A percentile compares a stretch with the other conserved stretches of the same genome.
phyloP scores from a whole-genome alignment of 176 grass and related monocot genomes.

The Poa pratensis region DNA sequence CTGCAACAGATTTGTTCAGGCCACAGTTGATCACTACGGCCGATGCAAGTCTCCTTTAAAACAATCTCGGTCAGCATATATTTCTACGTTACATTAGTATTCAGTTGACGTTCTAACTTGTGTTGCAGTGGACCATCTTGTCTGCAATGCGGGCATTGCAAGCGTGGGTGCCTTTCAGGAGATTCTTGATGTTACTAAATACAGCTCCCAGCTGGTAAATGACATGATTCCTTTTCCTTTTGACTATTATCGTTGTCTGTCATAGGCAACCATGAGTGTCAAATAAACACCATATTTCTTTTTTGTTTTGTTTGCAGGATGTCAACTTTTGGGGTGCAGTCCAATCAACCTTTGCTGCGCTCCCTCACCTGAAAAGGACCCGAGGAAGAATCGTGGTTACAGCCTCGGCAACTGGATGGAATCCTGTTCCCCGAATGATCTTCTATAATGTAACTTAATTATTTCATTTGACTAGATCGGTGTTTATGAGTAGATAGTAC shows the following conservation, averaged over 20 bases:
- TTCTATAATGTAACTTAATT: constrained; percentile 53
- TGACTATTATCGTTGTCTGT: neutral
- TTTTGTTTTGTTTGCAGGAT: constrained; percentile 38
- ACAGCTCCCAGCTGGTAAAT: constrained; percentile 56
- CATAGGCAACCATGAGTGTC: too few species aligned
- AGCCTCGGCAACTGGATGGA: constrained; percentile 57
- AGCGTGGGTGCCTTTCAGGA: constrained; percentile 60
- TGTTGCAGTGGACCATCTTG: constrained; percentile 68
- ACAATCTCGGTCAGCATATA: neutral
- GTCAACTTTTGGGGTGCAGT: constrained; percentile 83
- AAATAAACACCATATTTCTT: neutral
- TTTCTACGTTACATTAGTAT: neutral
- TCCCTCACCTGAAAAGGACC: constrained; percentile 63
- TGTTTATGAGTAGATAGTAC: neutral
- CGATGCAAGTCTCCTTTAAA: constrained; percentile 30
- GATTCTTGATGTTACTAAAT: constrained; percentile 56
- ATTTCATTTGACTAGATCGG: neutral
- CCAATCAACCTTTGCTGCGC: constrained; percentile 59
- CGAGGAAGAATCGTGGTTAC: constrained; percentile 63
- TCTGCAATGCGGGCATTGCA: constrained; percentile 63
- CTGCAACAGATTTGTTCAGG: constrained; percentile 50
- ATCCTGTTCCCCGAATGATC: constrained; percentile 56
- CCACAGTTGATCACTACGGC: constrained; percentile 49
- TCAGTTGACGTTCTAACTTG: neutral
- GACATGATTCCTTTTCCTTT: neutral